These are phyloP conservation scores for Trichoderma simmonsii DNA, from an alignment of 2,329 filamentous ascomycete genomes.

Conservation along the genomic window DNA sequence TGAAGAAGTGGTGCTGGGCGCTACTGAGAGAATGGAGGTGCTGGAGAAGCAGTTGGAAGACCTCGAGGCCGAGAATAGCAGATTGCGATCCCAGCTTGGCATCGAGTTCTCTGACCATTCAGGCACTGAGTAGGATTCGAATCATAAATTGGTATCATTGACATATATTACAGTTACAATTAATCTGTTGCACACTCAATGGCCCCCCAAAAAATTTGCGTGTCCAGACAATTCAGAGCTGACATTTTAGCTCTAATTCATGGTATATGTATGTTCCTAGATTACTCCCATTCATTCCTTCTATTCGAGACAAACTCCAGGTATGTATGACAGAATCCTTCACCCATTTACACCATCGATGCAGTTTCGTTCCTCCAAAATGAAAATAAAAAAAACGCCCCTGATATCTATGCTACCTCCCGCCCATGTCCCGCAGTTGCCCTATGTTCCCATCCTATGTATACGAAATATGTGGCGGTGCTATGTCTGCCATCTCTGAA, in stretches of 20 bases:
- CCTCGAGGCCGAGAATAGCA: slow-evolving; percentile 47
- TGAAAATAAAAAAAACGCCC: slow-evolving; percentile 32
- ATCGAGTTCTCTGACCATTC: slow-evolving; percentile 21
- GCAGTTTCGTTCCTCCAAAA: slow-evolving; percentile 30
- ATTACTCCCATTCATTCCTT: slow-evolving; percentile 19
- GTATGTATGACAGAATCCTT: slow-evolving; percentile 18
- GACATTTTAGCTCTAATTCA: neutral
- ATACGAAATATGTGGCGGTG: slow-evolving; percentile 16
- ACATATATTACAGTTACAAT: neutral
- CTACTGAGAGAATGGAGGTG: slow-evolving; percentile 59
- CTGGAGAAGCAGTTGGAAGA: slow-evolving; percentile 51
- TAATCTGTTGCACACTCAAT: neutral
- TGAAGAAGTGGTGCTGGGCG: slow-evolving; percentile 63
- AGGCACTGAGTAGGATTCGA: slow-evolving; percentile 18
- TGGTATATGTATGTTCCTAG: slow-evolving; percentile 14
- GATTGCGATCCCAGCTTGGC: slow-evolving; percentile 24
- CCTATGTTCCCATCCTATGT: slow-evolving; percentile 28
- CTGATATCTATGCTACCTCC: slow-evolving; percentile 35
- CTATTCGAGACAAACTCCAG: slow-evolving; percentile 11
- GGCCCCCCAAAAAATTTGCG: neutral
- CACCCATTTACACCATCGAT: slow-evolving; percentile 20
- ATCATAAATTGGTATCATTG: neutral
- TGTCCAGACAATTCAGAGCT: neutral
- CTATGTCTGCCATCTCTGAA: slow-evolving; percentile 7
- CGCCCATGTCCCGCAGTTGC: slow-evolving; percentile 34